Conservation (phyloP, 768 basidiomycete genomes). For the Scleroderma bovista region DNA sequence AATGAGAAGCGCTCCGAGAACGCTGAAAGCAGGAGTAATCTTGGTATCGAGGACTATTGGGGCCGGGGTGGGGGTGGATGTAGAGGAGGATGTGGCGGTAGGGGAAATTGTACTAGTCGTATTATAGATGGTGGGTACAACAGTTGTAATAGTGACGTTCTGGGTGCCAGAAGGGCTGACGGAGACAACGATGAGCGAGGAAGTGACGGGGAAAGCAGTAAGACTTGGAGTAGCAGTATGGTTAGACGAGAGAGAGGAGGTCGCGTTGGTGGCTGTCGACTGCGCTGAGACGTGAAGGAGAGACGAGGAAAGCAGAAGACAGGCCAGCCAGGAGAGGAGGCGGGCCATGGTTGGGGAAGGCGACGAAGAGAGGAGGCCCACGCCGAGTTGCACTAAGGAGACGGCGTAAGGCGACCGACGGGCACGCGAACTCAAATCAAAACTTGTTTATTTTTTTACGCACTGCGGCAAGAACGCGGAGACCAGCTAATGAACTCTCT, state of each 20-base stretch:
- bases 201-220: conserved; percentile 52
- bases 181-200: conserved; percentile 45
- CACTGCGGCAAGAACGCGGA: not conserved
- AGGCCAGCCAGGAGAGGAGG: conserved; percentile 2
- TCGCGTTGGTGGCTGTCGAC: conserved; percentile 16
- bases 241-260: conserved; percentile 11
- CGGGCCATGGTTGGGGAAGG: conserved; percentile 11
- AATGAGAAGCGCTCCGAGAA: conserved; percentile 83
- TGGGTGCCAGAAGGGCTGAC: conserved; percentile 44
- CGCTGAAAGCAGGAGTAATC: conserved; percentile 85
- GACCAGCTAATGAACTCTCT: not conserved
- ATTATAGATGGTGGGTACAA: conserved; percentile 57
- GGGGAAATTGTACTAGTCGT: conserved; percentile 52
- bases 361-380: not conserved
- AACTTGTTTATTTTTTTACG: not conserved
- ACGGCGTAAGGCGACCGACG: not conserved
- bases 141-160: conserved; percentile 45
- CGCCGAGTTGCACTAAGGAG: not conserved
- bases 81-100: conserved; percentile 34
- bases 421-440: not conserved
- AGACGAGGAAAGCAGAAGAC: conserved; percentile 25
- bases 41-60: conserved; percentile 49
- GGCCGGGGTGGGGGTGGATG: conserved; percentile 24
- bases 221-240: conserved; percentile 27
- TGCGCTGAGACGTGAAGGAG: conserved; percentile 36